Percentiles rank a stretch among this genome's conserved stretches.
Evolutionary conservation across 2,329 filamentous ascomycete genomes (phyloP).

Genomic region (Aspergillus japonicus): DNA sequence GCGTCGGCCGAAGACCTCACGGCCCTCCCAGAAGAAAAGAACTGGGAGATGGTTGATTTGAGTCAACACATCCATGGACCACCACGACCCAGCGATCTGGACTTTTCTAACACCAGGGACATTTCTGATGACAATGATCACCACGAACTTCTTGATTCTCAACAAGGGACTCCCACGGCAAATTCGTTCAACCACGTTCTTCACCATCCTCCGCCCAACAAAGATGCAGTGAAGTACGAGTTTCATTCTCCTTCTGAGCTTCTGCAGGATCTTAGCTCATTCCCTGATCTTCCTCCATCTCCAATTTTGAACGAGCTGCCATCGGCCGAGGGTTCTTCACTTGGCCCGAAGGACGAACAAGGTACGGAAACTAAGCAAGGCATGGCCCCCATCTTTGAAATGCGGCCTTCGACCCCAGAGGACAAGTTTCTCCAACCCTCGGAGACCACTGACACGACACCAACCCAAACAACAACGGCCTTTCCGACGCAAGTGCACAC

Average conservation of each 20-base stretch:
- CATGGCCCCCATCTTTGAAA: conserved; percentile 19
- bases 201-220: conserved; percentile 22
- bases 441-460: conserved; percentile 15
- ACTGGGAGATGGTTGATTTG: conserved; percentile 33
- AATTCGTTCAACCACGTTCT: conserved; percentile 44
- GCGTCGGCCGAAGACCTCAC: conserved; percentile 47
- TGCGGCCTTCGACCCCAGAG: conserved; percentile 21
- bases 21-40: conserved; percentile 26
- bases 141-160: conserved; percentile 57
- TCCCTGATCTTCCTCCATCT: conserved; percentile 25
- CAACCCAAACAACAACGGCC: conserved; percentile 8
- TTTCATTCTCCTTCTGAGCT: conserved; percentile 50
- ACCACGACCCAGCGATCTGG: conserved; percentile 28
- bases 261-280: conserved; percentile 37
- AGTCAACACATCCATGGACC: conserved; percentile 18
- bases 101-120: conserved; percentile 35
- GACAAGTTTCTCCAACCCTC: conserved; percentile 10
- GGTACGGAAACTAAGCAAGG: conserved; percentile 17
- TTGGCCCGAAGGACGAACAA: conserved; percentile 26
- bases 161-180: conserved; percentile 69
- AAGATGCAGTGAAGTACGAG: conserved; percentile 45
- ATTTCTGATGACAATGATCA: conserved; percentile 33
- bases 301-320: conserved; percentile 26
- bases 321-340: conserved; percentile 32
- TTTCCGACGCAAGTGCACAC: background rate